These are phyloP conservation scores for Eucalyptus leucophloia DNA, from an alignment of 345 rosid genomes.

Conservation along the genomic window DNA sequence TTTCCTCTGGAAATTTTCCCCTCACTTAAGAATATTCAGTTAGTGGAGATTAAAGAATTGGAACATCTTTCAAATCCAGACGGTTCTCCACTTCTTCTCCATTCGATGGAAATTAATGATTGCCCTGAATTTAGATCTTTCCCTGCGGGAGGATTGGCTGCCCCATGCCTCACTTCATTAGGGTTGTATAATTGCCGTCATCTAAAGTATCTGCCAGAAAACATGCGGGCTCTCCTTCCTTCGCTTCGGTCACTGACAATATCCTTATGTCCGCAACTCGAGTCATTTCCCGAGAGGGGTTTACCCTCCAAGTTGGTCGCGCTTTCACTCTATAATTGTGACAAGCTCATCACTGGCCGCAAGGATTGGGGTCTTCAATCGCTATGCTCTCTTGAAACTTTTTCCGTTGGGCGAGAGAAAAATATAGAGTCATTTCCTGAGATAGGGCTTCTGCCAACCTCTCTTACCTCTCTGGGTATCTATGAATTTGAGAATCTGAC, in stretches of 20 bases:
- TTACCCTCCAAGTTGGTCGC: not conserved
- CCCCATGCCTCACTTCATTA: too few species aligned
- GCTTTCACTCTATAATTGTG: not conserved
- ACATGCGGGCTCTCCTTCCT: not conserved
- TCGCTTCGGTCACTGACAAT: not conserved
- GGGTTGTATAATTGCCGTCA: fast-evolving
- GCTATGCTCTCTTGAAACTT: not conserved
- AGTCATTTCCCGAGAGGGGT: not conserved
- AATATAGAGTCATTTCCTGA: not conserved
- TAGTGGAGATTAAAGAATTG: fast-evolving
- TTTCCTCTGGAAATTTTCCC: too few species aligned
- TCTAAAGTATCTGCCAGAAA: not conserved
- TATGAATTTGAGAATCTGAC: fast-evolving
- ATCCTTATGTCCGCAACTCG: not conserved
- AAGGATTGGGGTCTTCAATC: not conserved
- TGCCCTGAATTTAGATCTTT: too few species aligned
- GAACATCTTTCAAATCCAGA: too few species aligned
- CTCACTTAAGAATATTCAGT: too few species aligned
- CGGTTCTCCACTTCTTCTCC: too few species aligned
- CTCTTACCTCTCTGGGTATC: not conserved
- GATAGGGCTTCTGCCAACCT: not conserved
- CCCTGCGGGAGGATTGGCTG: too few species aligned
- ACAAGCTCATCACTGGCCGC: not conserved
- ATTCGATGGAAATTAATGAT: fast-evolving
- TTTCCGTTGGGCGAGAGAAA: not conserved